Evolutionary conservation across 129 eudicot species (phyloP).

Genomic region (Centaurea solstitialis): DNA sequence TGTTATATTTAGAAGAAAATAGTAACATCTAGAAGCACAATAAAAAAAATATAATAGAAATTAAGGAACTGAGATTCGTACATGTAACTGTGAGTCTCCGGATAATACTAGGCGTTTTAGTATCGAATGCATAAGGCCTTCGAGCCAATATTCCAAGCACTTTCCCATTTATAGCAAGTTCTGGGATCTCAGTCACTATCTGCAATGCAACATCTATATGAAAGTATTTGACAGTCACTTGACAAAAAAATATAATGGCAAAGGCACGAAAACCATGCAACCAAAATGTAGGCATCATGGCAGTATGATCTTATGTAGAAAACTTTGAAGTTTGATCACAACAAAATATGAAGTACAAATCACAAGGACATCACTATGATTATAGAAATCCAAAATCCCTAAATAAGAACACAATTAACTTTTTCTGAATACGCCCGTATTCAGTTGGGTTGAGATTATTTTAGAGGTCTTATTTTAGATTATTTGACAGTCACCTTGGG

Average conservation of each 20-base stretch:
- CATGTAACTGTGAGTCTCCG: conserved; percentile 13
- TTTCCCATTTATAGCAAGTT: conserved; percentile 15
- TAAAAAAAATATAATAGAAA: not conserved
- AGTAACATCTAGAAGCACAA: not conserved
- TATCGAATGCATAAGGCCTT: conserved; percentile 23
- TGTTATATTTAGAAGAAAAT: not conserved
- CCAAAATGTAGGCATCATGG: not conserved
- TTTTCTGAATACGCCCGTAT: not conserved
- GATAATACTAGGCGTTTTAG: not conserved
- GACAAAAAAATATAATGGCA: not conserved
- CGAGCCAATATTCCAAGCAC: conserved; percentile 33
- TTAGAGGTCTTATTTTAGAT: not conserved
- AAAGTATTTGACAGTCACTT: not conserved
- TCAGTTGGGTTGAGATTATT: not conserved
- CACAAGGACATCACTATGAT: not conserved
- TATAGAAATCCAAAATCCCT: not conserved
- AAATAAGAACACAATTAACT: not conserved
- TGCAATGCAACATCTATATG: conserved; percentile 39
- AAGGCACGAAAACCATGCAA: not conserved
- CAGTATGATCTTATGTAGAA: not conserved
- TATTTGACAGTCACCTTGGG: too few species aligned
- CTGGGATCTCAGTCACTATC: conserved; percentile 14
- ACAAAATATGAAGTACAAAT: not conserved
- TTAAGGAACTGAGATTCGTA: not conserved
- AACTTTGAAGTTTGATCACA: not conserved